These are phyloP conservation scores for Goniomonas avonlea DNA, from an alignment of 78 protist genomes.

Conservation along the genomic window DNA sequence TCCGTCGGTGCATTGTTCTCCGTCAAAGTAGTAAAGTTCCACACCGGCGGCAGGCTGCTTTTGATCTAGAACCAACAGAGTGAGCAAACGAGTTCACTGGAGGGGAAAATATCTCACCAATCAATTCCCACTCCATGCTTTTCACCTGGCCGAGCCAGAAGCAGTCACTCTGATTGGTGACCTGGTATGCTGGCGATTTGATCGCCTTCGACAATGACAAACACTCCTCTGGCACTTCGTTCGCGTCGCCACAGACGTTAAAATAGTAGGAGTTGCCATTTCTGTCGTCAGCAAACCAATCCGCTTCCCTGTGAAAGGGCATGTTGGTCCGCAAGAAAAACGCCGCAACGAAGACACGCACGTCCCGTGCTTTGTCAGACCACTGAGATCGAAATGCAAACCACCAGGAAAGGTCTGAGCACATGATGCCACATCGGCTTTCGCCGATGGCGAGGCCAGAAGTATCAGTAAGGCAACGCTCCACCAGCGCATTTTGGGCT, in stretches of 20 bases:
- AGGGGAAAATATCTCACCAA: background rate
- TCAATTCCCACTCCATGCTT: conserved; percentile 17
- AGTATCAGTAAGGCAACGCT: no score
- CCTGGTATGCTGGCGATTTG: background rate
- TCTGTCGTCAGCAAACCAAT: conserved; percentile 19
- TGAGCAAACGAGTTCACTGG: background rate
- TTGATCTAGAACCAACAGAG: background rate
- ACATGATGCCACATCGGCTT: no score
- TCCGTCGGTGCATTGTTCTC: conserved; percentile 1
- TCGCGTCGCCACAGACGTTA: conserved; percentile 15
- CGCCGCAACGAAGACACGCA: no score
- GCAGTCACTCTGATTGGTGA: background rate
- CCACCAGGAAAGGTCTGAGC: no score
- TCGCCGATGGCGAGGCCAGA: no score
- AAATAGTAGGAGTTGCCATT: conserved; percentile 16
- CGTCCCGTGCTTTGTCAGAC: no score
- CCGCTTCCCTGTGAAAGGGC: background rate
- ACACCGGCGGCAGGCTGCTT: background rate
- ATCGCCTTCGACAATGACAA: background rate
- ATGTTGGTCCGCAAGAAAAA: no score
- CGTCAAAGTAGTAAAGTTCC: conserved; percentile 20
- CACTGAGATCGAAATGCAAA: no score
- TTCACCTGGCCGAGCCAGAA: conserved; percentile 4
- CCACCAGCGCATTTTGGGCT: no score
- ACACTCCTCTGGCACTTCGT: conserved; percentile 10